phyloP scores from a whole-genome alignment of 306 rosid species.

The Medicago ruthenica region DNA sequence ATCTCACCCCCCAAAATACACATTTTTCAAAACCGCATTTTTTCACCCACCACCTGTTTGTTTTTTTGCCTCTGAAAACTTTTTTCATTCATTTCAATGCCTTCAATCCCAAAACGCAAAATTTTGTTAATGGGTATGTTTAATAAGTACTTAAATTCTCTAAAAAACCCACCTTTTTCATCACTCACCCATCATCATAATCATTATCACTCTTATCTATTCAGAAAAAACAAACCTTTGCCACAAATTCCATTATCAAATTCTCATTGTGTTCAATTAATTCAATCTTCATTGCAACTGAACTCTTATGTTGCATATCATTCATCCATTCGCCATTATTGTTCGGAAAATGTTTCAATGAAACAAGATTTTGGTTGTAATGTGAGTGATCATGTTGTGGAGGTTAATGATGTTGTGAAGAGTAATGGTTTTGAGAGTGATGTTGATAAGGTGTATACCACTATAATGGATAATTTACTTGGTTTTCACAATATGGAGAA shows the following conservation, averaged over 20 bases:
- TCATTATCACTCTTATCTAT: conserved; percentile 15
- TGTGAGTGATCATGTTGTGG: conserved; percentile 39
- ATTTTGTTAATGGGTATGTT: conserved; percentile 38
- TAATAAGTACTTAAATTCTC: conserved; percentile 33
- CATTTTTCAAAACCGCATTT: conserved; percentile 33
- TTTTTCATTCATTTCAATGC: conserved; percentile 10
- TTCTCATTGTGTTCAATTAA: conserved; percentile 31
- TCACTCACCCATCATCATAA: conserved; percentile 15
- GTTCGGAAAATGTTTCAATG: conserved; percentile 49
- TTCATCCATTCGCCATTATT: conserved; percentile 46
- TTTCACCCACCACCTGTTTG: conserved; percentile 4
- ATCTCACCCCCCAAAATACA: neutral
- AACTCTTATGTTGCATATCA: conserved; percentile 18
- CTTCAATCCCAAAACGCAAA: conserved; percentile 27
- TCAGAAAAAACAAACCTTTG: conserved; percentile 34
- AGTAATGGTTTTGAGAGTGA: conserved; percentile 43
- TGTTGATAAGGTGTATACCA: conserved; percentile 51
- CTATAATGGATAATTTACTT: conserved; percentile 58
- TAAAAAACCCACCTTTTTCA: conserved; percentile 37
- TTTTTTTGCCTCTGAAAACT: neutral
- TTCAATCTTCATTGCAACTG: conserved; percentile 42
- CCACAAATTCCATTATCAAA: conserved; percentile 13
- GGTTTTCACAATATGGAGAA: conserved; percentile 67
- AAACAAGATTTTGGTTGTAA: conserved; percentile 41
- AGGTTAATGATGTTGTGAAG: conserved; percentile 31